Conservation (phyloP, 768 basidiomycete species). For the Boletellus emodensis region DNA sequence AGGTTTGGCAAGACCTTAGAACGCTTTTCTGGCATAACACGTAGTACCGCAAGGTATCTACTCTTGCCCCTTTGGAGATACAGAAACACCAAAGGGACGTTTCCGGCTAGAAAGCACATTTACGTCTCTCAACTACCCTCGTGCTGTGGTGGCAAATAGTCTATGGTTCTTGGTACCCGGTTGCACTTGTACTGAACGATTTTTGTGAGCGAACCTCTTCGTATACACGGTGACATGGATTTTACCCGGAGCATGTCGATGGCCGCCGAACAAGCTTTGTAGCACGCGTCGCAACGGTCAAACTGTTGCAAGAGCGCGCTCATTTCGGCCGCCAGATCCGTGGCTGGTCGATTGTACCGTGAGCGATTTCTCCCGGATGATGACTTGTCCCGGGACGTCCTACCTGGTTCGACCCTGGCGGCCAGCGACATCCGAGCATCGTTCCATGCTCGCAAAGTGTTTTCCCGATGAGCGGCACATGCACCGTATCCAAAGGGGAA, state of each 20-base stretch:
- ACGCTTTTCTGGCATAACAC: constrained; percentile 92
- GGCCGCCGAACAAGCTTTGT: constrained; percentile 59
- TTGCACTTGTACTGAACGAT: constrained; percentile 57
- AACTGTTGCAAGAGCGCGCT: constrained; percentile 44
- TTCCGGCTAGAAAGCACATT: constrained; percentile 5
- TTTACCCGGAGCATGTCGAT: constrained; percentile 66
- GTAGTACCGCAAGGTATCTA: constrained; percentile 30
- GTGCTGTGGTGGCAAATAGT: constrained; percentile 35
- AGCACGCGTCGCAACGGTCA: constrained; percentile 47
- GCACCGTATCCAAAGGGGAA: constrained; percentile 72
- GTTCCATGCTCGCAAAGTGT: constrained; percentile 49
- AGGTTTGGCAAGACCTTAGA: constrained; percentile 74
- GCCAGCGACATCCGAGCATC: constrained; percentile 43
- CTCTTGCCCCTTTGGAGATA: neutral
- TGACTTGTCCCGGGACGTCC: neutral
- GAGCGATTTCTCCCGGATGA: constrained; percentile 2
- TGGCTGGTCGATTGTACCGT: constrained; percentile 37
- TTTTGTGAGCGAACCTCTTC: constrained; percentile 5
- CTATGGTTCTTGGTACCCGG: constrained; percentile 48
- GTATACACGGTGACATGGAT: neutral
- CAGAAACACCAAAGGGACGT: neutral
- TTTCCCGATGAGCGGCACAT: constrained; percentile 49
- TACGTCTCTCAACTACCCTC: constrained; percentile 19
- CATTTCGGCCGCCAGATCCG: constrained; percentile 70
- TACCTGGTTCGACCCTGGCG: constrained; percentile 52